These are phyloP conservation scores for Aspergillus bridgeri DNA, from an alignment of 495 filamentous ascomycete genomes.

Conservation along the genomic window DNA sequence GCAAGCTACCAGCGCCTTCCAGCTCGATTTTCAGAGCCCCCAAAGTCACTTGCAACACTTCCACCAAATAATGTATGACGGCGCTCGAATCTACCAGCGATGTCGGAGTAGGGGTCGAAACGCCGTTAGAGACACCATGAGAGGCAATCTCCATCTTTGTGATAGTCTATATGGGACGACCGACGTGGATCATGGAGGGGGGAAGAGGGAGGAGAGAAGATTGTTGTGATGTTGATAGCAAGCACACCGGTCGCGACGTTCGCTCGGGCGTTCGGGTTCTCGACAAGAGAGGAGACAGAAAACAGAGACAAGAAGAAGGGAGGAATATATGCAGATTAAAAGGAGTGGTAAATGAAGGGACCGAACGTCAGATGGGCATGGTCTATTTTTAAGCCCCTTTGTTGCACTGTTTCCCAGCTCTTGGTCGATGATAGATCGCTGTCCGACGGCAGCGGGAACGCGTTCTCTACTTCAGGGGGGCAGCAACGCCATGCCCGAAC, in stretches of 20 bases:
- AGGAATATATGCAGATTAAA: not conserved
- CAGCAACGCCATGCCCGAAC: conserved; percentile 17
- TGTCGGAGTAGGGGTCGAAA: conserved; percentile 35
- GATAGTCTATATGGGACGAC: conserved; percentile 22
- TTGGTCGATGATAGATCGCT: conserved; percentile 2
- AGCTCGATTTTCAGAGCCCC: conserved; percentile 80
- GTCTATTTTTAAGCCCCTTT: not conserved
- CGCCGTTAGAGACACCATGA: conserved; percentile 45
- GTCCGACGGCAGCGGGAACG: conserved; percentile 14
- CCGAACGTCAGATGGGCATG: not conserved
- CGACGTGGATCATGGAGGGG: conserved; percentile 32
- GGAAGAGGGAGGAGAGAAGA: not conserved
- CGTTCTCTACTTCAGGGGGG: conserved; percentile 36
- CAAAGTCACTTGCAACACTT: conserved; percentile 77
- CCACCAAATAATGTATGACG: conserved; percentile 74
- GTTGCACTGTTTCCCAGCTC: not conserved
- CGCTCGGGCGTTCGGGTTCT: not conserved
- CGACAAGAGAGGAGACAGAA: not conserved
- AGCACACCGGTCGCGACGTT: conserved; percentile 8
- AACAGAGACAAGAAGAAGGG: conserved; percentile 4
- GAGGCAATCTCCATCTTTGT: conserved; percentile 50
- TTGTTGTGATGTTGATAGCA: conserved; percentile 1
- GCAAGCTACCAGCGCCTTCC: conserved; percentile 72
- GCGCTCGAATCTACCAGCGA: conserved; percentile 53
- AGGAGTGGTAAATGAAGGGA: not conserved